Conservation (phyloP, 306 rosid species). For the Quillaja saponaria region DNA sequence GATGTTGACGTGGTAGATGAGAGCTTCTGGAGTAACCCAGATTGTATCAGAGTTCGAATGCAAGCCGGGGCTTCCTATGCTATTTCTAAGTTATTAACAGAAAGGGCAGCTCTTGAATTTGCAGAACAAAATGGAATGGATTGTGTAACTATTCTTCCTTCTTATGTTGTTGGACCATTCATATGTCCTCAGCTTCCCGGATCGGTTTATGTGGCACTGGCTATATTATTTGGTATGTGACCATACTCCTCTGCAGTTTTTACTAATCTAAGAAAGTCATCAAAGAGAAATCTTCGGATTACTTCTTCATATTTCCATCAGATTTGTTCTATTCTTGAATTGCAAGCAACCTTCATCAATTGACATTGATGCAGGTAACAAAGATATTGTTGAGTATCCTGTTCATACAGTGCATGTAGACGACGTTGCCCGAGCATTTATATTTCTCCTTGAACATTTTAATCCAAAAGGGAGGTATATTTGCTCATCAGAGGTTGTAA, state of each 20-base stretch:
- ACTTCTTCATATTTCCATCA: background rate
- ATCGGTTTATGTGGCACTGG: slow-evolving; percentile 29
- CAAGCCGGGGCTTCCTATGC: slow-evolving; percentile 31
- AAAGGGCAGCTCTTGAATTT: slow-evolving; percentile 44
- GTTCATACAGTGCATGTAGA: slow-evolving; percentile 43
- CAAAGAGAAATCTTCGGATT: too few species aligned
- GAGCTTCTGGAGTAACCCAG: slow-evolving; percentile 50
- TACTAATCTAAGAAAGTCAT: too few species aligned
- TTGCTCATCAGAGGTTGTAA: slow-evolving; percentile 36
- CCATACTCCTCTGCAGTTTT: too few species aligned
- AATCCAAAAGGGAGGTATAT: slow-evolving; percentile 44
- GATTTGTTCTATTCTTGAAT: background rate
- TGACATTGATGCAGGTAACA: slow-evolving; percentile 30
- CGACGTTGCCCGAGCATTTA: slow-evolving; percentile 49
- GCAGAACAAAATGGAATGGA: slow-evolving; percentile 43
- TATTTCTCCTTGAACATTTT: slow-evolving; percentile 45
- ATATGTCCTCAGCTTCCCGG: slow-evolving; percentile 52
- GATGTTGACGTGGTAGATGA: slow-evolving; percentile 42
- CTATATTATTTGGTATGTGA: slow-evolving; percentile 46
- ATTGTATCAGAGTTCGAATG: slow-evolving; percentile 24
- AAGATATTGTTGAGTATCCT: slow-evolving; percentile 5
- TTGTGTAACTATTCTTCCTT: slow-evolving; percentile 54
- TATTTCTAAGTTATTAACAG: slow-evolving; percentile 60
- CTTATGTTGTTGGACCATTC: slow-evolving; percentile 60
- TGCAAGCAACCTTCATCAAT: background rate